These are phyloP conservation scores for Malassezia japonica DNA, from an alignment of 1,284 basidiomycete genomes.

Conservation along the genomic window DNA sequence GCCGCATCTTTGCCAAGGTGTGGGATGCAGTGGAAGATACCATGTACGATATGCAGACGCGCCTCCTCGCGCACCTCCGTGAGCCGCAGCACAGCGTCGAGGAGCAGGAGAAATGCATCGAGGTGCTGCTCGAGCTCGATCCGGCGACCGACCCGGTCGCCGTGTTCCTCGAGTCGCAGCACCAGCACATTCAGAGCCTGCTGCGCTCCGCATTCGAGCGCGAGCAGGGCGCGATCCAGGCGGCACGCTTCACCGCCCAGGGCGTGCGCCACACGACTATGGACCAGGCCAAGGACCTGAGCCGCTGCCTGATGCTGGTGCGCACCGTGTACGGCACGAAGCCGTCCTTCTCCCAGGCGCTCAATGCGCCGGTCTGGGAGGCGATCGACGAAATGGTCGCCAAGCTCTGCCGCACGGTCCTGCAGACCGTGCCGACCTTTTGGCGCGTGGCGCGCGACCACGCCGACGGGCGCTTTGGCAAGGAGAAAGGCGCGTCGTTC, in stretches of 20 bases:
- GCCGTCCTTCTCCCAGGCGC: constrained; percentile 22
- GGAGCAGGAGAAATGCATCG: constrained; percentile 92
- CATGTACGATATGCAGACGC: constrained; percentile 78
- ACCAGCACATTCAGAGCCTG: constrained; percentile 68
- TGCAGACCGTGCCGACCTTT: constrained; percentile 69
- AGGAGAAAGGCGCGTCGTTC: constrained; percentile 7
- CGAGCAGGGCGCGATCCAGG: not conserved
- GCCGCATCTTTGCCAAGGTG: constrained; percentile 85
- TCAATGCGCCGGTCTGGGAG: constrained; percentile 57
- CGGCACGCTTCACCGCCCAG: not conserved
- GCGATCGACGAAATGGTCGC: constrained; percentile 60
- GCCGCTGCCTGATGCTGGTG: constrained; percentile 38
- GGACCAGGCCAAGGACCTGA: constrained; percentile 51
- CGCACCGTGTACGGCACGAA: constrained; percentile 18
- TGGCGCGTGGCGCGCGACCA: constrained; percentile 86
- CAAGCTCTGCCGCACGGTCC: constrained; percentile 52
- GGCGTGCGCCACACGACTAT: constrained; percentile 34
- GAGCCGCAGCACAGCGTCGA: constrained; percentile 71
- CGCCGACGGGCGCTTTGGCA: constrained; percentile 55
- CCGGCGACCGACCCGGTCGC: constrained; percentile 60
- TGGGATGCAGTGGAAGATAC: constrained; percentile 91
- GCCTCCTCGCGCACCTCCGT: constrained; percentile 66
- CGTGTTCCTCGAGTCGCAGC: constrained; percentile 88
- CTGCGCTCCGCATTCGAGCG: constrained; percentile 59
- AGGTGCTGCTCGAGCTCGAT: constrained; percentile 53